Conservation (phyloP, 805 yeast species). For the Candida cerambycidarum region DNA sequence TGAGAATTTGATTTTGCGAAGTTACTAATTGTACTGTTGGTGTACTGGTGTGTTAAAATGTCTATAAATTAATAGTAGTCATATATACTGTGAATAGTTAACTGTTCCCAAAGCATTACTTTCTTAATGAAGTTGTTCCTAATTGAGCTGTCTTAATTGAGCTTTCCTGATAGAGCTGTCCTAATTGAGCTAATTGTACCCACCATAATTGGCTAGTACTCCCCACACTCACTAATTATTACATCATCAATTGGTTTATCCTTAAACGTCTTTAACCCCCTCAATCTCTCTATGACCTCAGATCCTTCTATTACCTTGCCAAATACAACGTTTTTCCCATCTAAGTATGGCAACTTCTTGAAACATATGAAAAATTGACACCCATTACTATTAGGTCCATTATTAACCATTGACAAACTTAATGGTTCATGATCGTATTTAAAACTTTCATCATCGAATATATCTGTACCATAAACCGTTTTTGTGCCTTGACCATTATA, state of each 20-base stretch:
- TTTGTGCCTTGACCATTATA: conserved; percentile 93
- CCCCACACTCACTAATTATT: conserved; percentile 20
- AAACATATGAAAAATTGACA: conserved; percentile 89
- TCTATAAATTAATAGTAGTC: not conserved
- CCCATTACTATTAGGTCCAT: conserved; percentile 91
- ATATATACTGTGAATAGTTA: no score
- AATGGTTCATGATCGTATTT: conserved; percentile 70
- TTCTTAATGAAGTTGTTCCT: no score
- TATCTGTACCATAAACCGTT: conserved; percentile 68
- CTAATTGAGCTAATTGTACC: no score
- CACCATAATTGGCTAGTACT: conserved; percentile 6
- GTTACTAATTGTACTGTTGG: not conserved
- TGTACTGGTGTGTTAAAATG: not conserved
- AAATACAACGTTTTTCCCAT: conserved; percentile 74
- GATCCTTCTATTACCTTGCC: conserved; percentile 72
- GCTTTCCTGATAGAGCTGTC: no score
- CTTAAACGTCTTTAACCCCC: conserved; percentile 16
- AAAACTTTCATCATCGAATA: conserved; percentile 68
- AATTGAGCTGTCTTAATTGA: no score
- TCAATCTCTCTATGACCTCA: conserved; percentile 56
- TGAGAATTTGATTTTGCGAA: no score
- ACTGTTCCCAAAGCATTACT: no score
- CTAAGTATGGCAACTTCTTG: conserved; percentile 72
- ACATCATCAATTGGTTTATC: conserved; percentile 16
- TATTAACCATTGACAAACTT: conserved; percentile 89